Evolutionary conservation across 1,284 basidiomycete genomes (phyloP), one percentile per base, ranked within the genome.

Genomic region (Cryptococcus sp.): DNA sequence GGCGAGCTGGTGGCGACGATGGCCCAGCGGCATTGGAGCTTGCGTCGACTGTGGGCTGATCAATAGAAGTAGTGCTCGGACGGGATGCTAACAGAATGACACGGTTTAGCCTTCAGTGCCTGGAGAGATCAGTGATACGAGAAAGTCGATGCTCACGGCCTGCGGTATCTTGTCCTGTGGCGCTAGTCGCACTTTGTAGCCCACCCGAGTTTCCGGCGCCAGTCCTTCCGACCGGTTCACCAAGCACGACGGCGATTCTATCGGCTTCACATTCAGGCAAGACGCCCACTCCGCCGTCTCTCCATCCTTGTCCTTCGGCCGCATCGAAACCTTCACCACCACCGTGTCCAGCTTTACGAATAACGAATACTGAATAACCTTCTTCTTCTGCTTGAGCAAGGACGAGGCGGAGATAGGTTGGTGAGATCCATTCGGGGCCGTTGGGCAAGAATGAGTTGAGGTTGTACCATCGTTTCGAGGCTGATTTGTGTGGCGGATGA

Each of bases 351-450:
- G 68, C 64, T 45, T 63, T 64, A 13, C 83, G 80, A 0, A 95
- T 85, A 4, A 82, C 89, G 66, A 96, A 96, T 22, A 93, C 88
- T 19, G 91, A 93, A 77, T 95, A 96, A 0, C 93, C 93, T 73
- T 93, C 89, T 37, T 82, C 74, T 75, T 95, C 93, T 16, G 91
- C 89, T 77, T 95, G 90, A 55, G 89, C 86, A 41, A 97, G 79
- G 46, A 91, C 85, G 86, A 95, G 88, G 53, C 86, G 85, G 3
- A 97, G 84, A 76, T 92, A 93, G 1, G 86, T 85, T 61, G 85
- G 87, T 23, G 88, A 84, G 46, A 97, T 84, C 89, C 91, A 92
- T 75, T 91, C 85, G 5, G 93, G 91, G 3, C 65, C 66, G 13
- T 78, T 69, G 22, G 80, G 63, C 17, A 87, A 80, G 70, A 85